Percentiles rank a stretch among this genome's conserved stretches.
phyloP scores from a whole-genome alignment of 179 eudicot genomes.

The Vitellaria paradoxa region DNA sequence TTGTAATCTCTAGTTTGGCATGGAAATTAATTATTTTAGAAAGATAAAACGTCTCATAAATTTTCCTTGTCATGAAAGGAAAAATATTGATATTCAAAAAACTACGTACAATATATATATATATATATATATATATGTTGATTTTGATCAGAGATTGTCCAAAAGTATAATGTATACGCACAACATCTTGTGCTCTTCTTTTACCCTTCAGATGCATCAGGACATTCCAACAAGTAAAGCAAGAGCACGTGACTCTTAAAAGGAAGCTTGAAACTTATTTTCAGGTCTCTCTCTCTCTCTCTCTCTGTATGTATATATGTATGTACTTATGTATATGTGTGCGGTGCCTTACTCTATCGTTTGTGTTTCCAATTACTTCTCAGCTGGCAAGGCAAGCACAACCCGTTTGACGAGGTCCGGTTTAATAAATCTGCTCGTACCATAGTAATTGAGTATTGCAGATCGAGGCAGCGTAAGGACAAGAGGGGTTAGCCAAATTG shows the following conservation, averaged over 20 bases:
- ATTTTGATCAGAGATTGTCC: no score
- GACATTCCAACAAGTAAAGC: slow-evolving; percentile 54
- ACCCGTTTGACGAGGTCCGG: background rate
- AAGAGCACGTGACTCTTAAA: slow-evolving; percentile 52
- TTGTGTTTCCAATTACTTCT: background rate
- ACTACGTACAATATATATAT: no score
- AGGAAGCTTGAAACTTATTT: slow-evolving; percentile 59
- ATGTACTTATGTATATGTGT: background rate
- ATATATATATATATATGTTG: no score
- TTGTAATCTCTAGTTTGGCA: no score
- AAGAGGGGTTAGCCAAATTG: background rate
- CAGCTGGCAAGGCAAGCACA: slow-evolving; percentile 9
- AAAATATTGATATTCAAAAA: no score
- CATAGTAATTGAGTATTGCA: background rate
- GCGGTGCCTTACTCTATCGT: background rate
- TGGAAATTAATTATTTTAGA: no score
- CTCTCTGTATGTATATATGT: background rate
- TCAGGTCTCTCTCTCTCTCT: slow-evolving; percentile 14
- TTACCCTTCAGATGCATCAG: slow-evolving; percentile 47
- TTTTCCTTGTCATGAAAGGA: no score
- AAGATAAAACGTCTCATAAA: no score
- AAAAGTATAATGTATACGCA: no score
- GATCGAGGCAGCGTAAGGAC: background rate
- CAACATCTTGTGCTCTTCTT: background rate
- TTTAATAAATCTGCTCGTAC: background rate